Evolutionary conservation across 2,329 filamentous ascomycete genomes (phyloP).

Genomic region (Fusarium mundagurra): DNA sequence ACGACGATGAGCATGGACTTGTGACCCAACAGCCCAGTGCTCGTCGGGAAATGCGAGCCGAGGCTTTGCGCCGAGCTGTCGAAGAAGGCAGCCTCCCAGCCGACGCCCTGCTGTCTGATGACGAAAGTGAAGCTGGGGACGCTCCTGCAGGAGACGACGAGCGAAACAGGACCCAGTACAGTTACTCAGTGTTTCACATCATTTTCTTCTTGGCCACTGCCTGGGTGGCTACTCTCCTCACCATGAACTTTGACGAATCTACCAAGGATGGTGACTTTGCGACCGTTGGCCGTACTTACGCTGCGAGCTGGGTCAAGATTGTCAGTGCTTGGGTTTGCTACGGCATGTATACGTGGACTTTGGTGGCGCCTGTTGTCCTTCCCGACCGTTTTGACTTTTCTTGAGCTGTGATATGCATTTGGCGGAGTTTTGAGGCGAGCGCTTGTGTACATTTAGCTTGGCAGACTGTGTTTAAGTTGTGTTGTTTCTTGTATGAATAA

Average conservation of each 20-base stretch:
- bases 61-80: conserved; percentile 89
- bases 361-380: conserved; percentile 85
- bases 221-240: conserved; percentile 92
- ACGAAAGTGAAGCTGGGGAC: conserved; percentile 71
- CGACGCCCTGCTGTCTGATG: conserved; percentile 82
- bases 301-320: conserved; percentile 99
- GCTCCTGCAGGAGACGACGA: conserved; percentile 85
- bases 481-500: conserved; percentile 9
- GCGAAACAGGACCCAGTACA: conserved; percentile 90
- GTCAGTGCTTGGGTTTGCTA: conserved; percentile 98
- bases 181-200: conserved; percentile 93
- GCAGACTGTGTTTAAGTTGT: conserved; percentile 5
- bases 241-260: conserved; percentile 75
- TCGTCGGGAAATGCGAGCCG: conserved; percentile 90
- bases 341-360: conserved; percentile 89
- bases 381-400: conserved; percentile 84
- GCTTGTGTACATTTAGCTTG: conserved; percentile 22
- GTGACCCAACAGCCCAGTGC: conserved; percentile 84
- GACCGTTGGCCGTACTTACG: conserved; percentile 93
- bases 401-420: conserved; percentile 26
- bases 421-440: conserved; percentile 25
- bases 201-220: conserved; percentile 97
- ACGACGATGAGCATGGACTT: conserved; percentile 86
- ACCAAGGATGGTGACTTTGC: conserved; percentile 79
- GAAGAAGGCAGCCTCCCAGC: conserved; percentile 93